These are phyloP conservation scores for Camellia lanceoleosa DNA, from an alignment of 148 eudicot genomes.

Conservation along the genomic window DNA sequence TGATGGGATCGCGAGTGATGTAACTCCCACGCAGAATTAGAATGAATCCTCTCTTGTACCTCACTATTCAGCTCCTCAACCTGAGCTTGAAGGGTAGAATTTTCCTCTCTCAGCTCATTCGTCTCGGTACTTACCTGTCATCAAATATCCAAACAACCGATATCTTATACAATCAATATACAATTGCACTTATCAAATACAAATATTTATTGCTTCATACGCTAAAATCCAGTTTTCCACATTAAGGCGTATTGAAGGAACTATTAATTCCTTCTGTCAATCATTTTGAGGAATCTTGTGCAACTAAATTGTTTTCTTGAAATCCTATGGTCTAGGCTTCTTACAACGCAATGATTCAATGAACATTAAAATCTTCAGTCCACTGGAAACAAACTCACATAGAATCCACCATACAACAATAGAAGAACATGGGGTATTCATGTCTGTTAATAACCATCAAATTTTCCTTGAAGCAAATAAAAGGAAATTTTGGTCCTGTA, in stretches of 20 bases:
- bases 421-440: neutral
- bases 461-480: neutral
- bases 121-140: constrained; percentile 55
- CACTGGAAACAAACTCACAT: neutral
- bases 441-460: neutral
- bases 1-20: constrained; percentile 38
- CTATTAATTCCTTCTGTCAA: neutral
- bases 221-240: neutral
- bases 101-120: constrained; percentile 67
- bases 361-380: neutral
- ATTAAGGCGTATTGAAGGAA: neutral
- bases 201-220: neutral
- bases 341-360: neutral
- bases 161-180: neutral
- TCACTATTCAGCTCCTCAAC: constrained; percentile 47
- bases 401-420: neutral
- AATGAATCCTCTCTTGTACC: constrained; percentile 38
- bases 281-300: neutral
- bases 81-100: constrained; percentile 45
- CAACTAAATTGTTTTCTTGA: neutral
- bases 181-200: neutral
- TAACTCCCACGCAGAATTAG: constrained; percentile 14
- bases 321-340: neutral
- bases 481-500: neutral
- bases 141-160: neutral